Evolutionary conservation across 2,329 filamentous ascomycete genomes (phyloP), one percentile per base, ranked within the genome.

Genomic region (Mycosphaerella arachidis): DNA sequence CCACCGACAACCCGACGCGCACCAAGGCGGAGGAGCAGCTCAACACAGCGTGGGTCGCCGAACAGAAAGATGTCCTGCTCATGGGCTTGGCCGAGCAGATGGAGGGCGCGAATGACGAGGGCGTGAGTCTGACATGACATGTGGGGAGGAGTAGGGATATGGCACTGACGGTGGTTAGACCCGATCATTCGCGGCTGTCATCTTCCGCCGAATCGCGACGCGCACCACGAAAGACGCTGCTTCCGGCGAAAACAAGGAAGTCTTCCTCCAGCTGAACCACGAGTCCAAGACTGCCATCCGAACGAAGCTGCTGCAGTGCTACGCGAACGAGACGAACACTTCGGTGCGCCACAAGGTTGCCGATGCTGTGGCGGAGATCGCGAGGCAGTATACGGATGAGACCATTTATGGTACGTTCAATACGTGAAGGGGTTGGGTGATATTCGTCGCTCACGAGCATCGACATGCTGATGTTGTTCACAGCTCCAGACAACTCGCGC

Each of bases 71-170:
- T 71, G 83, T 96, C 68, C 82, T 97, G 68, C 80, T 99, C 73
- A 94, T 97, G 89, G 94, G 92, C 66, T 80, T 99, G 69, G 92
- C 89, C 45, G 94, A 97, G 79, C 93, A 97, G 78, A 87, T 96
- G 68, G 86, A 90, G 71, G 86, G 84, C 66, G 86, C 89, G n/a
- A 84, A 85, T 67, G 87, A 93, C 72, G 80, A 85, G 67, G 81
- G 84, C 61, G 91, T 94, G 82, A 76, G 84, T 78, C 20, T 10
- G 13, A 16, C 7, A 56, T 16, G 50, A 45, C 12, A 40, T 29
- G 30, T 29, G 27, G n/a, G 2, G 9, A 30, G 55, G 12, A 10
- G 24, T 24, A 24, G 24, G 24, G 24, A 24, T 1, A 24, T 24
- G 24, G 24, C 24, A 53, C 59, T 66, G 62, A 66, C 53, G n/a